Evolutionary conservation across 768 basidiomycete genomes (phyloP).

Genomic region (Mycena leptocephala): DNA sequence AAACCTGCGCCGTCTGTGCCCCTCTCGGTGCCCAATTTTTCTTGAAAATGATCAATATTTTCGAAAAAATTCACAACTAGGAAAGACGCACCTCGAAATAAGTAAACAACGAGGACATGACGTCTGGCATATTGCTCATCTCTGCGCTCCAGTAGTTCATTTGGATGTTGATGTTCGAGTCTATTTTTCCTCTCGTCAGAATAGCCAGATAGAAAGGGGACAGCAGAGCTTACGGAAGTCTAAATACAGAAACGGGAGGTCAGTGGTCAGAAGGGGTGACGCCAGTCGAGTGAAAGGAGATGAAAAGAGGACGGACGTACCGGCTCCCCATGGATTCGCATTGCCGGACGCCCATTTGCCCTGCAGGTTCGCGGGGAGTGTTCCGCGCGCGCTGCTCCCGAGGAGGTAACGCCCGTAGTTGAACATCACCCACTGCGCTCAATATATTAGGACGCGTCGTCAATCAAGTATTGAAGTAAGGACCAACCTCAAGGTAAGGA

Average conservation of each 20-base stretch:
- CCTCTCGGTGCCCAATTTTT: slow-evolving; percentile 87
- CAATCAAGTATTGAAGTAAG: background rate
- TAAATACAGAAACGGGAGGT: background rate
- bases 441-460: no score
- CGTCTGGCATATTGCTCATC: slow-evolving; percentile 73
- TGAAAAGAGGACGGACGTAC: slow-evolving; percentile 62
- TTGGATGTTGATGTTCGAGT: slow-evolving; percentile 86
- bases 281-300: slow-evolving; percentile 1
- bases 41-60: slow-evolving; percentile 51
- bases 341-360: slow-evolving; percentile 79
- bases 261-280: no score
- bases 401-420: slow-evolving; percentile 83
- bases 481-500: slow-evolving; percentile 68
- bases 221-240: slow-evolving; percentile 52
- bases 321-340: slow-evolving; percentile 74
- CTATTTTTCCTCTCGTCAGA: slow-evolving; percentile 46
- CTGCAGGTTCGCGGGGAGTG: slow-evolving; percentile 80
- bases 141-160: slow-evolving; percentile 91
- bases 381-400: slow-evolving; percentile 72
- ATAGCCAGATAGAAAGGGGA: background rate
- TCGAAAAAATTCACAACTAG: background rate
- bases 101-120: slow-evolving; percentile 74
- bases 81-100: slow-evolving; percentile 71
- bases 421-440: slow-evolving; percentile 72
- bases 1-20: slow-evolving; percentile 62